Evolutionary conservation across 805 yeast species (phyloP), one percentile per base, ranked within the genome.

Genomic region (Kuraishia borneana): DNA sequence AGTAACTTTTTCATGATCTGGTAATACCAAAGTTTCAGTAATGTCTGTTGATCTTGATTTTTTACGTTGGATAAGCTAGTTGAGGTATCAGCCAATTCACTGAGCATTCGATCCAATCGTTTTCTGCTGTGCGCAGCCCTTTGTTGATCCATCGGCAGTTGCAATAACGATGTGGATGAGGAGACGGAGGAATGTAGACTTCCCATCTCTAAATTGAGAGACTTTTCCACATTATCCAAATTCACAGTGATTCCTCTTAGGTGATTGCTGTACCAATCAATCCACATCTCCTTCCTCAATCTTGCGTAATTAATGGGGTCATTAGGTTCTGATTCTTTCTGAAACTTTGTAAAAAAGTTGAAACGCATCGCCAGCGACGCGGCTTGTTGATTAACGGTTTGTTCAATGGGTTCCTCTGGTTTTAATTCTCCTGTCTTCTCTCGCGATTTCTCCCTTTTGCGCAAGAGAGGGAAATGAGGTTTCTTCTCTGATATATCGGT

Each of bases 221-320:
- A 13, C 7, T 7, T 6, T 13, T 30, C 32, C 17, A 20, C 22
- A 13, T 30, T 25, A 10, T 18, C 25, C 13, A 30, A 25, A 6
- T 20, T 17, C 22, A n/a, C n/a, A 6, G 10, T 16, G 6, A 30
- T 10, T 2, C 37, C 38, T 4, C 22, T 32, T 8, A 55, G 39
- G 22, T 40, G 42, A 38, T 44, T 45, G 22, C 34, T 34, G 38
- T 49, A 43, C 58, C 59, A 54, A 5, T 44, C 39, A 9, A 44
- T 37, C 52, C 52, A 55, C 14, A 54, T 36, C 27, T 52, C 54
- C 18, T 51, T 43, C 39, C 61, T 40, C 4, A 54, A 46, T 10
- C 50, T 36, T 6, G 61, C 56, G 36, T 47, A 53, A 18, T 40
- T 42, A n/a, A 55, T 32, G 0, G 56, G 49, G 35, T 55, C 61